phyloP scores from a whole-genome alignment of 2,329 filamentous ascomycete genomes.

The Fusarium humuli region DNA sequence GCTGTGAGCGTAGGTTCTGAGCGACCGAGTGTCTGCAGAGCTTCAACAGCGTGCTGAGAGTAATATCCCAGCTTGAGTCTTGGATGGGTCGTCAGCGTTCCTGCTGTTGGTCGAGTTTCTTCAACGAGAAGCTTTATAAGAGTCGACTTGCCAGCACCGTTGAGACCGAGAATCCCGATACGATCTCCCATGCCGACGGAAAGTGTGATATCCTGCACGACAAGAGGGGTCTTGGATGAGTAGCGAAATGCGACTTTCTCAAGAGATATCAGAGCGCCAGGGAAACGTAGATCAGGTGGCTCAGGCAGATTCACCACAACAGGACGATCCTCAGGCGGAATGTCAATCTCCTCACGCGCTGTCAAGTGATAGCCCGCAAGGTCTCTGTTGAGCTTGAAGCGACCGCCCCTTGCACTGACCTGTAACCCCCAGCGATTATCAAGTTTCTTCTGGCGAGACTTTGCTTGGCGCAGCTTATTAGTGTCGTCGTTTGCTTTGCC shows the following conservation, averaged over 20 bases:
- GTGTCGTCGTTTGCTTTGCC: slow-evolving; percentile 84
- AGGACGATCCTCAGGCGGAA: slow-evolving; percentile 71
- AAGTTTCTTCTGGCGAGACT: slow-evolving; percentile 84
- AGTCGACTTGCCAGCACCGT: slow-evolving; percentile 86
- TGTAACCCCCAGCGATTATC: slow-evolving; percentile 84
- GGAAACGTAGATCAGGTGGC: slow-evolving; percentile 78
- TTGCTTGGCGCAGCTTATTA: slow-evolving; percentile 87
- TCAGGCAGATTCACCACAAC: slow-evolving; percentile 70
- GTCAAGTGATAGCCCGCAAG: slow-evolving; percentile 70
- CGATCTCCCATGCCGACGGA: slow-evolving; percentile 79
- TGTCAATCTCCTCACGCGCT: slow-evolving; percentile 74
- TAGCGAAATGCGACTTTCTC: slow-evolving; percentile 78
- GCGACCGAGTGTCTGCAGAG: slow-evolving; percentile 67
- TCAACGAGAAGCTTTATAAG: slow-evolving; percentile 78
- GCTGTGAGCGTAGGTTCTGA: slow-evolving; percentile 69
- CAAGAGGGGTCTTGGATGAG: slow-evolving; percentile 48
- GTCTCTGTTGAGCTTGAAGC: slow-evolving; percentile 86
- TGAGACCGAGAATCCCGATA: slow-evolving; percentile 80
- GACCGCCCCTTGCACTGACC: slow-evolving; percentile 75
- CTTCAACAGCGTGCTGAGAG: slow-evolving; percentile 82
- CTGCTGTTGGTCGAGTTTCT: slow-evolving; percentile 67
- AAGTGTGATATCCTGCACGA: slow-evolving; percentile 73
- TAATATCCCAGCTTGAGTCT: slow-evolving; percentile 80
- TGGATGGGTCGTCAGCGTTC: slow-evolving; percentile 74
- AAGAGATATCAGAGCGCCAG: slow-evolving; percentile 77